Percentiles rank a stretch among this genome's conserved stretches.
Evolutionary conservation across 768 basidiomycete species (phyloP).

Genomic region (Lactifluus hygrophoroides): DNA sequence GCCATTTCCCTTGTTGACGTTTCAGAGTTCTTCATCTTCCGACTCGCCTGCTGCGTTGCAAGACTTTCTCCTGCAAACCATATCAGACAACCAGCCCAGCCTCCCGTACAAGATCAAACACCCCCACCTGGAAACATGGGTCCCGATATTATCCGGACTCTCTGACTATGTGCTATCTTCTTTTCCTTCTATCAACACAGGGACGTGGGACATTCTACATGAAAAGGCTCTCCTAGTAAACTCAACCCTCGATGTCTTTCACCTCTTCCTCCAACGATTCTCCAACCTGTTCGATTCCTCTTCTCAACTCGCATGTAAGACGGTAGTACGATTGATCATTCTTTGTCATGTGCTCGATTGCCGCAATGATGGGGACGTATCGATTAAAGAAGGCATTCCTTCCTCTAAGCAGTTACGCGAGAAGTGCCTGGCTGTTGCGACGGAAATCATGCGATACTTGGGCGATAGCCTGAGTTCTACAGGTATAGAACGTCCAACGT

Average conservation of each 20-base stretch:
- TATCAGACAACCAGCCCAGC: slow-evolving; percentile 15
- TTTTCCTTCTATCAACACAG: slow-evolving; percentile 46
- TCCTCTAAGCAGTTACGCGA: slow-evolving; percentile 43
- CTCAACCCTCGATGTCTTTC: slow-evolving; percentile 45
- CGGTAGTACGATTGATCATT: slow-evolving; percentile 44
- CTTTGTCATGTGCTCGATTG: slow-evolving; percentile 48
- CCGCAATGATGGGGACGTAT: slow-evolving; percentile 45
- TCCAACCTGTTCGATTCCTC: slow-evolving; percentile 44
- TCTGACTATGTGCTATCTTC: slow-evolving; percentile 43
- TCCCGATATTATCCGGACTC: slow-evolving; percentile 37
- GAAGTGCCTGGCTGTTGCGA: slow-evolving; percentile 36
- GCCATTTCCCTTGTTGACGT: slow-evolving; percentile 16
- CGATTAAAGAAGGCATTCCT: slow-evolving; percentile 32
- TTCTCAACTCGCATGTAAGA: slow-evolving; percentile 37
- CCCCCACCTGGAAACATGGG: slow-evolving; percentile 37
- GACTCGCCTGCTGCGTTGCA: slow-evolving; percentile 19
- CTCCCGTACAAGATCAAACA: slow-evolving; percentile 11
- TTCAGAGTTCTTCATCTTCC: slow-evolving; percentile 10
- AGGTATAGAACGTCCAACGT: slow-evolving; percentile 30
- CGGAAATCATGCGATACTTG: slow-evolving; percentile 40
- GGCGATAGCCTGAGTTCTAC: slow-evolving; percentile 30
- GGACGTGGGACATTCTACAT: slow-evolving; percentile 45
- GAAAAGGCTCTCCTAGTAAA: slow-evolving; percentile 51
- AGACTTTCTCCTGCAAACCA: slow-evolving; percentile 14
- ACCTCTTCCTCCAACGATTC: slow-evolving; percentile 36